Evolutionary conservation across 2,329 filamentous ascomycete species (phyloP), one percentile per base, ranked within the genome.

Genomic region (Cercospora zeae-maydis): DNA sequence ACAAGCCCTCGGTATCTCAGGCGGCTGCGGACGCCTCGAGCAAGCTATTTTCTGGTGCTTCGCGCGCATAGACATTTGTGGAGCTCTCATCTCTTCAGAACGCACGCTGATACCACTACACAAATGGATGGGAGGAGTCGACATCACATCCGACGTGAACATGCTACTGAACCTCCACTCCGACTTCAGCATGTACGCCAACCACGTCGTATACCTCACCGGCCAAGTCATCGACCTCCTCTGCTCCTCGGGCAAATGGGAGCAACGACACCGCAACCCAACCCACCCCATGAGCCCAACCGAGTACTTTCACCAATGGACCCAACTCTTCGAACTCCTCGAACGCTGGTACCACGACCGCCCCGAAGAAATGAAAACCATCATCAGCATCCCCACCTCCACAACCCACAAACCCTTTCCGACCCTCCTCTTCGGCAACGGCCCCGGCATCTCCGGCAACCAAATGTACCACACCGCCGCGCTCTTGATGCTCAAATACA

Each of bases 1-100:
- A 21, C 78, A 81, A 63, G 78, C 81, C 1, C 79, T 81, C 61
- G 78, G 77, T 1, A 81, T 86, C 4, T 78, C 82, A 37, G 84
- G 83, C 0, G 78, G 83, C 3, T 76, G 78, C 5, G 80, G 81
- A 2, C 83, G 83, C 0, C 69, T 85, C 16, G 71, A 82, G 6
- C 81, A 83, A 66, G 83, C 82, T 0, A 75, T 85, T 0, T 86
- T 85, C 65, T 86, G 83, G 83, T 84, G 82, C 66, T 85, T 84
- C 68, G 82, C 81, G 0, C 77, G 83, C 47, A 85, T 85, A 82
- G 83, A 86, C 68, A 68, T 84, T 2, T 85, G 83, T 63, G 82
- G 81, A 36, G 81, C 81, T 2, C 76, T 86, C 13, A 85, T 86
- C 21, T 84, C 82, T 0, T 80, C 79, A 0, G 77, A 82, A 47